Percentiles rank a stretch among this genome's conserved stretches.
Evolutionary conservation across 2,329 filamentous ascomycete genomes (phyloP).

Genomic region (Pseudogymnoascus sp.): DNA sequence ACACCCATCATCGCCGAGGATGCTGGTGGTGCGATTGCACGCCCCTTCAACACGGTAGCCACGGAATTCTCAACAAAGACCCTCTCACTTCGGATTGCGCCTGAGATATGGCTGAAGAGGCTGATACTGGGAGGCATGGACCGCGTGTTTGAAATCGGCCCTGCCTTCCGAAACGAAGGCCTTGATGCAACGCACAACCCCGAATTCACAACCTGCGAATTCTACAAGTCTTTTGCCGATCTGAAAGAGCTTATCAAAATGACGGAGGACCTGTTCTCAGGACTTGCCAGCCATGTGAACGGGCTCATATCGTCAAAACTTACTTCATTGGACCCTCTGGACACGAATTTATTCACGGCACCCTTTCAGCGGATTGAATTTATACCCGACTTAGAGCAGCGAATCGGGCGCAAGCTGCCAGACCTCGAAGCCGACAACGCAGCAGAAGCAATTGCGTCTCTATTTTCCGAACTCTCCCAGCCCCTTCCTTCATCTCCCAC

Average conservation of each 20-base stretch:
- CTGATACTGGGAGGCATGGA: conserved; percentile 84
- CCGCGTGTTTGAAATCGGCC: conserved; percentile 86
- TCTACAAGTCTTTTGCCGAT: conserved; percentile 81
- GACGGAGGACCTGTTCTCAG: conserved; percentile 64
- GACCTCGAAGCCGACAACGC: conserved; percentile 44
- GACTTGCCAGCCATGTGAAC: conserved; percentile 48
- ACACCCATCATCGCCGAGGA: conserved; percentile 80
- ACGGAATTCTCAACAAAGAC: conserved; percentile 67
- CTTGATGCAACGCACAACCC: conserved; percentile 89
- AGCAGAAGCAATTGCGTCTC: conserved; percentile 46
- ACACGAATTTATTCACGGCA: conserved; percentile 41
- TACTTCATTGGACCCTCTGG: conserved; percentile 40
- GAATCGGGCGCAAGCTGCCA: conserved; percentile 43
- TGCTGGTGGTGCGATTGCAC: conserved; percentile 80
- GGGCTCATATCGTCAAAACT: conserved; percentile 40
- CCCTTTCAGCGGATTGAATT: conserved; percentile 70
- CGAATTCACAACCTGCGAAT: conserved; percentile 96
- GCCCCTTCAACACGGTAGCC: conserved; percentile 74
- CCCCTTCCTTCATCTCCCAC: conserved; percentile 45
- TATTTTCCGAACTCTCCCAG: conserved; percentile 46
- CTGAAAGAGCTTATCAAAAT: conserved; percentile 65
- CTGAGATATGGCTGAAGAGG: conserved; percentile 91
- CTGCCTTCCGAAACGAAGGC: conserved; percentile 88
- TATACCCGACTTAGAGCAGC: conserved; percentile 67
- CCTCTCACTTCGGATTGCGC: conserved; percentile 78